Percentiles rank a stretch among this genome's conserved stretches.
Evolutionary conservation across 805 yeast genomes (phyloP).

Genomic region (Monosporozyma unispora): DNA sequence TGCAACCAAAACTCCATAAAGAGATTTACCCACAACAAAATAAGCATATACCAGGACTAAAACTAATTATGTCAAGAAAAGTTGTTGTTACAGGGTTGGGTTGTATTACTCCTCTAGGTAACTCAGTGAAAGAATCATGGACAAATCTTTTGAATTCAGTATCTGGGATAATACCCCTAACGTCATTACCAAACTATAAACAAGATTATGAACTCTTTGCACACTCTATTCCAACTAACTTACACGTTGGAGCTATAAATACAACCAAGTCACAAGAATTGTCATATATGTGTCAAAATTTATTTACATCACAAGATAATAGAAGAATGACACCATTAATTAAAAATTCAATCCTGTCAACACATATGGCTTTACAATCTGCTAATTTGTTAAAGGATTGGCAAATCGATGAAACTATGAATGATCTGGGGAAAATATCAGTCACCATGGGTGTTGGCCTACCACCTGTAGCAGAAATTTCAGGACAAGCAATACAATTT

Average conservation of each 20-base stretch:
- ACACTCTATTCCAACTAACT: conserved; percentile 48
- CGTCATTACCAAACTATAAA: conserved; percentile 26
- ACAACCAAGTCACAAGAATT: conserved; percentile 27
- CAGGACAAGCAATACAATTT: conserved; percentile 40
- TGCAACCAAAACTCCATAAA: not conserved
- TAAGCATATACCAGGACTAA: too few species aligned
- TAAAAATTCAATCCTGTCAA: conserved; percentile 70
- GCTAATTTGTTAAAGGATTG: conserved; percentile 41
- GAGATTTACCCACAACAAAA: too few species aligned
- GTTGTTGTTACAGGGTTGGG: conserved; percentile 94
- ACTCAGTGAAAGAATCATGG: conserved; percentile 53
- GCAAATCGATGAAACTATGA: conserved; percentile 22
- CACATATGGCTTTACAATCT: conserved; percentile 67
- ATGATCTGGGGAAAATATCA: conserved; percentile 11
- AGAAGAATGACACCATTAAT: conserved; percentile 63
- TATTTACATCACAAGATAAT: conserved; percentile 35
- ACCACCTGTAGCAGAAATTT: conserved; percentile 65
- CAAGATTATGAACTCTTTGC: conserved; percentile 35
- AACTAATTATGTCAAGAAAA: conserved; percentile 35
- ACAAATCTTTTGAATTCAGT: conserved; percentile 38
- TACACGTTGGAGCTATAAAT: conserved; percentile 64
- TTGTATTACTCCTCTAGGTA: conserved; percentile 76
- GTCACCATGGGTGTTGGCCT: conserved; percentile 91
- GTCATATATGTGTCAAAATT: conserved; percentile 30
- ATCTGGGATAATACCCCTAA: conserved; percentile 55